Percentiles rank a stretch among this genome's conserved stretches.
These are phyloP conservation scores for Papiliotrema fonsecae DNA, from an alignment of 1,284 basidiomycete species.

Conservation along the genomic window DNA sequence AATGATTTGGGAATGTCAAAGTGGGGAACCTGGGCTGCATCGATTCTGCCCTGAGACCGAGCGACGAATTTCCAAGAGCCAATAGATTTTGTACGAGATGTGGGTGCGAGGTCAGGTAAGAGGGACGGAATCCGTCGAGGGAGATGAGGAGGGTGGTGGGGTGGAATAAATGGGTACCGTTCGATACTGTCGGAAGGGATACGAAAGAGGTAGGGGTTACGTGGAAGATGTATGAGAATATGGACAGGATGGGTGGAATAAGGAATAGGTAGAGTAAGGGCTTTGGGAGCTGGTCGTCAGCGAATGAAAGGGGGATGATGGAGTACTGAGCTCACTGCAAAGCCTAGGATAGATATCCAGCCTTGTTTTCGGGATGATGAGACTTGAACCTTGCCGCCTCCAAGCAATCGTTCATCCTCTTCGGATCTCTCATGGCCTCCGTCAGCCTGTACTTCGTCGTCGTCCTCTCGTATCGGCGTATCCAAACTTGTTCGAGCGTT, in stretches of 20 bases:
- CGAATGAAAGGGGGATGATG: background rate
- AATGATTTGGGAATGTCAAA: conserved; percentile 89
- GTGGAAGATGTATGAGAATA: conserved; percentile 3
- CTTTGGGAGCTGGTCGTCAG: conserved; percentile 14
- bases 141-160: conserved; percentile 29
- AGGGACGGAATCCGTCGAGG: conserved; percentile 32
- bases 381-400: background rate
- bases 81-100: conserved; percentile 20
- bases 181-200: conserved; percentile 12
- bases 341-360: conserved; percentile 11
- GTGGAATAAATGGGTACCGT: conserved; percentile 26
- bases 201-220: background rate
- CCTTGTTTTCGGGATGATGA: background rate
- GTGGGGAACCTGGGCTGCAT: conserved; percentile 84
- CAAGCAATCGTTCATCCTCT: background rate
- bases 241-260: conserved; percentile 3
- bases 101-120: conserved; percentile 22
- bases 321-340: conserved; percentile 5
- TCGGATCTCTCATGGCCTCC: background rate
- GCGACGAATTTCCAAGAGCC: conserved; percentile 23
- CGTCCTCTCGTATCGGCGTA: no score
- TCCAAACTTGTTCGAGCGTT: no score
- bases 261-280: conserved; percentile 14
- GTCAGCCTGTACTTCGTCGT: background rate
- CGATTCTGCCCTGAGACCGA: conserved; percentile 74